A percentile compares a stretch with the other conserved stretches of the same genome.
Conservation (phyloP, 306 rosid species). For the Cicer chorassanicum region DNA sequence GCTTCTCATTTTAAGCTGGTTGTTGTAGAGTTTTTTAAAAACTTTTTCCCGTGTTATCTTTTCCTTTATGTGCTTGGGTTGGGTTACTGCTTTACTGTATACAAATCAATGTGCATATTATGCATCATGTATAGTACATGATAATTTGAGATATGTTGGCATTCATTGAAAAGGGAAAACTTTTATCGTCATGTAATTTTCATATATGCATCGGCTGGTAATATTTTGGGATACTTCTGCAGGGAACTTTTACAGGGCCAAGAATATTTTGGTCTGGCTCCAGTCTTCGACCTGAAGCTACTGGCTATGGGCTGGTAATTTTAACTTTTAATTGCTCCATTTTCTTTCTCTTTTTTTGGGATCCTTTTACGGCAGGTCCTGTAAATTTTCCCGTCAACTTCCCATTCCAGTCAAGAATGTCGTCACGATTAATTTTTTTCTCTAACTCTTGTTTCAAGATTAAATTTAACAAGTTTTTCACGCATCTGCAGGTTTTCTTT, state of each 20-base stretch:
- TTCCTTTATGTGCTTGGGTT: conserved; percentile 12
- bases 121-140: conserved; percentile 3
- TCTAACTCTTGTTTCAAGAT: conserved; percentile 24
- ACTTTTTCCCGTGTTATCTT: not conserved
- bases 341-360: not conserved
- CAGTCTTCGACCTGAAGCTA: conserved; percentile 98
- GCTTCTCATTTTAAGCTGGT: conserved; percentile 6
- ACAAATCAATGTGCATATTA: conserved; percentile 33
- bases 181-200: conserved; percentile 42
- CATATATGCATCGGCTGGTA: conserved; percentile 30
- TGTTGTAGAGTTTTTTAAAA: not conserved
- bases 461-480: conserved; percentile 42
- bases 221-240: conserved; percentile 55
- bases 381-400: conserved; percentile 12
- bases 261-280: conserved; percentile 99
- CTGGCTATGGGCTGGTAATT: conserved; percentile 98
- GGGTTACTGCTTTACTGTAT: conserved; percentile 4
- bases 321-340: conserved; percentile 39
- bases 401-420: conserved; percentile 28
- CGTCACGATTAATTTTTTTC: not conserved
- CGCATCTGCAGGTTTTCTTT: conserved; percentile 89
- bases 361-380: conserved; percentile 26
- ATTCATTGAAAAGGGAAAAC: conserved; percentile 34
- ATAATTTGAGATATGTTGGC: conserved; percentile 25
- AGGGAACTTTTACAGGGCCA: conserved; percentile 99